These are phyloP conservation scores for Oenanthe sinensis DNA, from an alignment of 129 eudicot species.

Conservation along the genomic window DNA sequence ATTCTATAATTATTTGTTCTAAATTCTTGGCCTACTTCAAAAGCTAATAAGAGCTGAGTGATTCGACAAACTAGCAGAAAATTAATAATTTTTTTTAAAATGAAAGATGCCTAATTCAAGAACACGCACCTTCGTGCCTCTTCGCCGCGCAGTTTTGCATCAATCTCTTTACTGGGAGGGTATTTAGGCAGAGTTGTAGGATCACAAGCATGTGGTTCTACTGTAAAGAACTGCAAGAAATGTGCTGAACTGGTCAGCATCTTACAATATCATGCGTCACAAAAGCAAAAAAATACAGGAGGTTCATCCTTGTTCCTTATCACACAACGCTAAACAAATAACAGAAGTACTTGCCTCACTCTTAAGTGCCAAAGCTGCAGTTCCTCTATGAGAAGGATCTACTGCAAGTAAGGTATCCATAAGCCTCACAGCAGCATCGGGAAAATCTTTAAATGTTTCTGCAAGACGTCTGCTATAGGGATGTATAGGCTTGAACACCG, in stretches of 20 bases:
- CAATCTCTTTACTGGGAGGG: slow-evolving; percentile 96
- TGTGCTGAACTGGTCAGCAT: slow-evolving; percentile 3
- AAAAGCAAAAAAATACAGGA: background rate
- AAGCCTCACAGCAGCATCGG: slow-evolving; percentile 55
- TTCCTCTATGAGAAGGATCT: slow-evolving; percentile 67
- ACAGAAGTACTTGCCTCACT: slow-evolving; percentile 43
- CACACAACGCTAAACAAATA: background rate
- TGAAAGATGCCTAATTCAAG: slow-evolving; percentile 3
- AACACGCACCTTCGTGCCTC: slow-evolving; percentile 59
- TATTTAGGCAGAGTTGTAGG: slow-evolving; percentile 74
- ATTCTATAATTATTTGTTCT: background rate
- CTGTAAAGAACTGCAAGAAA: slow-evolving; percentile 52
- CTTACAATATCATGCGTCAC: slow-evolving; percentile 2
- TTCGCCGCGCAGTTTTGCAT: slow-evolving; percentile 73
- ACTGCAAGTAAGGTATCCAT: slow-evolving; percentile 68
- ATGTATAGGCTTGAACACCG: slow-evolving; percentile 61
- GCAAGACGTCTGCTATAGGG: slow-evolving; percentile 53
- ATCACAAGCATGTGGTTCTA: slow-evolving; percentile 69
- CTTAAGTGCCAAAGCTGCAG: slow-evolving; percentile 60
- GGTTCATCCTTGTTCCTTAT: background rate
- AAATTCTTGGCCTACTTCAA: background rate
- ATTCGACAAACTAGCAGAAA: background rate
- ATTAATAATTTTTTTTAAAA: background rate
- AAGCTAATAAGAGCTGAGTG: background rate
- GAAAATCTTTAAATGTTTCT: slow-evolving; percentile 65